Evolutionary conservation across 768 basidiomycete species (phyloP).

Genomic region (Trametes cinnabarina): DNA sequence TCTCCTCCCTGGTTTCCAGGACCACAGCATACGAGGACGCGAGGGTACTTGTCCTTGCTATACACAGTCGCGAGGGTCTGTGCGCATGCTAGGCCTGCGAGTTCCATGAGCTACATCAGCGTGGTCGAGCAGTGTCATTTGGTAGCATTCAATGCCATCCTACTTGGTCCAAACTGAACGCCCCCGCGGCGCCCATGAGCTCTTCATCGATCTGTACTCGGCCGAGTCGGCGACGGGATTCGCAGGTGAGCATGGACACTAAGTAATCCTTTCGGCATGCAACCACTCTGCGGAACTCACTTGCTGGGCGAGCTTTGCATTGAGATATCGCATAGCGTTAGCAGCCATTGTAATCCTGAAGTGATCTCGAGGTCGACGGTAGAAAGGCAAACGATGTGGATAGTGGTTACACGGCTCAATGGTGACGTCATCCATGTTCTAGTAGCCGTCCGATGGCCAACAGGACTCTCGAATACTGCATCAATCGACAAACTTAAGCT

Average conservation of each 20-base stretch:
- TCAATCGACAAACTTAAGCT: too few relatives aligned
- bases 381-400: neutral
- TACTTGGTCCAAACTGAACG: slow-evolving; percentile 94
- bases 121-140: neutral
- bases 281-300: too few relatives aligned
- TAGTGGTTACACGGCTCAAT: too few relatives aligned
- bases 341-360: slow-evolving; percentile 38
- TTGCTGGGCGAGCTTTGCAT: slow-evolving; percentile 75
- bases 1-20: slow-evolving; percentile 99
- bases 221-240: too few relatives aligned
- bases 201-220: slow-evolving; percentile 81
- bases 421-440: too few relatives aligned
- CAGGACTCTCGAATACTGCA: too few relatives aligned
- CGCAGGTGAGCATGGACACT: neutral
- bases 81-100: slow-evolving; percentile 93
- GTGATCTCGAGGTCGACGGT: neutral
- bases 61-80: slow-evolving; percentile 83
- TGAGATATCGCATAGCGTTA: slow-evolving; percentile 60
- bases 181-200: slow-evolving; percentile 84
- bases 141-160: neutral
- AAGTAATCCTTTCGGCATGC: neutral
- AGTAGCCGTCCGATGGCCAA: too few relatives aligned
- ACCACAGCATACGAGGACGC: slow-evolving; percentile 93
- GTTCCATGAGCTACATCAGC: slow-evolving; percentile 78
- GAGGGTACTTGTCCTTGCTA: slow-evolving; percentile 58